A percentile compares a stretch with the other conserved stretches of the same genome.
These are phyloP conservation scores for Fragaria vesca DNA, from an alignment of 306 rosid species.

Conservation along the genomic window DNA sequence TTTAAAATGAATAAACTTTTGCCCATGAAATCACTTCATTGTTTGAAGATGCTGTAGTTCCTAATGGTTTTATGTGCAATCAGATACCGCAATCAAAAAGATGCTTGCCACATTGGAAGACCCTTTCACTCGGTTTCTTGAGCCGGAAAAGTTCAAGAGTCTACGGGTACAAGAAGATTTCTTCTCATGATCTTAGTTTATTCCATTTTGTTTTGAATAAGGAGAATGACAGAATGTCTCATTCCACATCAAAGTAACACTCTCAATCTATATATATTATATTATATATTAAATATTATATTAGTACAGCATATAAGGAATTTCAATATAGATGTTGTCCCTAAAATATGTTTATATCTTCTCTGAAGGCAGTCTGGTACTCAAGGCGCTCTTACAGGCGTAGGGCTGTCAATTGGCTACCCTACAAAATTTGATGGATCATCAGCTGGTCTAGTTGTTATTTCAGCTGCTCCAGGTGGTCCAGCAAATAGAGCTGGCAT, in stretches of 20 bases:
- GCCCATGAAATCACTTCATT: not conserved
- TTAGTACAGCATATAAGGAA: conserved; percentile 12
- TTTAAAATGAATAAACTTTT: conserved; percentile 1
- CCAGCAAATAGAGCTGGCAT: conserved; percentile 91
- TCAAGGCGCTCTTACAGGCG: conserved; percentile 87
- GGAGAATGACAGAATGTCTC: conserved; percentile 5
- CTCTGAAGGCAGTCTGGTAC: conserved; percentile 99
- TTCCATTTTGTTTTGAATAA: conserved; percentile 26
- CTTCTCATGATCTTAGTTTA: conserved; percentile 19
- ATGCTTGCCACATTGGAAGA: conserved; percentile 95
- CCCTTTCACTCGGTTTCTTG: conserved; percentile 91
- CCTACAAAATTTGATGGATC: conserved; percentile 56
- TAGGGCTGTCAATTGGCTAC: conserved; percentile 93
- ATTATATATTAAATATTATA: not conserved
- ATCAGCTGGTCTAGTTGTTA: conserved; percentile 69
- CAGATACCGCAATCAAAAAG: conserved; percentile 87
- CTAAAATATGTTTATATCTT: conserved; percentile 45
- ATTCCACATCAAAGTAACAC: not conserved
- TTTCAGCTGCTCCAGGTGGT: conserved; percentile 90
- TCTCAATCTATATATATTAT: not conserved
- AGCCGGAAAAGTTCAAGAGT: conserved; percentile 87
- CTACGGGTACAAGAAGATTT: conserved; percentile 62
- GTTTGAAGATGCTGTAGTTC: conserved; percentile 19
- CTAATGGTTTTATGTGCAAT: conserved; percentile 26
- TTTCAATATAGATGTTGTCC: conserved; percentile 24